Conservation (phyloP, 345 rosid genomes). For the Acer campestre region DNA sequence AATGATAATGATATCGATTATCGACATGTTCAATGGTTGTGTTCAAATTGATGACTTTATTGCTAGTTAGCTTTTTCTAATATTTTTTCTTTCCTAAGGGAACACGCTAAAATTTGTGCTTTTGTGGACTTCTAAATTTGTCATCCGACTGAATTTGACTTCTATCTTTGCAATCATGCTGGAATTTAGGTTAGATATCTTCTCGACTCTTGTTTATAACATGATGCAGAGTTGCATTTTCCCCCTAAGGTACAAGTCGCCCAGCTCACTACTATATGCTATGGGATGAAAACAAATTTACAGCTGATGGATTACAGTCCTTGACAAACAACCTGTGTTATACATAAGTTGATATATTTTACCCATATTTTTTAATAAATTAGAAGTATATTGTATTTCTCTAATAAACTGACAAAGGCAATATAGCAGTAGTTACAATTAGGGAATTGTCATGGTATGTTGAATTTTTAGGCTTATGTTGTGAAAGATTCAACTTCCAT, state of each 20-base stretch:
- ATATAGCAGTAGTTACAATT: too few relatives aligned
- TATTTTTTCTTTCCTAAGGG: too few relatives aligned
- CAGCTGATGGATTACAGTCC: conserved; percentile 87
- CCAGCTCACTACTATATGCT: conserved; percentile 97
- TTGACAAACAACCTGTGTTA: conserved; percentile 93
- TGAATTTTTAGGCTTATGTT: too few relatives aligned
- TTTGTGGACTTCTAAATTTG: conserved; percentile 78
- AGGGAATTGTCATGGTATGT: too few relatives aligned
- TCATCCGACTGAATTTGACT: conserved; percentile 96
- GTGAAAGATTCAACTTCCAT: too few relatives aligned
- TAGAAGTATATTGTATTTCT: too few relatives aligned
- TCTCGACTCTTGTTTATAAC: not conserved
- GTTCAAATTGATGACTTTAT: too few relatives aligned
- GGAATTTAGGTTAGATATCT: conserved; percentile 71
- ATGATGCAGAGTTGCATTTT: not conserved
- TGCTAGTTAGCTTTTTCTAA: too few relatives aligned
- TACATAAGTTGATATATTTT: conserved; percentile 51
- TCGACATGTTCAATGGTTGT: too few relatives aligned
- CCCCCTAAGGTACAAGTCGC: conserved; percentile 81
- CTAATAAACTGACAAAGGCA: too few relatives aligned
- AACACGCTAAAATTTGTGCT: too few relatives aligned
- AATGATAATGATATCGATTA: too few relatives aligned
- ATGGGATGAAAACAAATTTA: conserved; percentile 97
- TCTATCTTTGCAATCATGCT: conserved; percentile 95
- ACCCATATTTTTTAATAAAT: not conserved